Conservation (phyloP, 164 flowering plant species). For the Kalanchoe fedtschenkoi region DNA sequence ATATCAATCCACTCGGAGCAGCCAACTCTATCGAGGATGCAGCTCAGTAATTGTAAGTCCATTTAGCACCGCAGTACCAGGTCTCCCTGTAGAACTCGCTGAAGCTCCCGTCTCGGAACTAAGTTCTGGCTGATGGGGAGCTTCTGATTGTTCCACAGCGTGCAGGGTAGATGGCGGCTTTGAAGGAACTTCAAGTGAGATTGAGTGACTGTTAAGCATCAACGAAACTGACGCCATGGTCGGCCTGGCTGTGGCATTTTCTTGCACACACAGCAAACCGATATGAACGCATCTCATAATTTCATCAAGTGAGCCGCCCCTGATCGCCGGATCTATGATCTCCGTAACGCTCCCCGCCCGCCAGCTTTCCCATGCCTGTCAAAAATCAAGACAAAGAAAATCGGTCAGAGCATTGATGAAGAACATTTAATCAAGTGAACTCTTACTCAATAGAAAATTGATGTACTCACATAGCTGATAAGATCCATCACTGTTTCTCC, state of each 20-base stretch:
- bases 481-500: background rate
- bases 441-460: no score
- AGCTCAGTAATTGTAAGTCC: conserved; percentile 5
- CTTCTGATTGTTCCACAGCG: background rate
- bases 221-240: conserved; percentile 21
- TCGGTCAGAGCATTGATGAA: no score
- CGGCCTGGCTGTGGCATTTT: conserved; percentile 19
- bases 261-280: conserved; percentile 30
- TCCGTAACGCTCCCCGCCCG: conserved; percentile 11
- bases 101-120: background rate
- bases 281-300: conserved; percentile 24
- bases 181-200: conserved; percentile 14
- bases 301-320: conserved; percentile 7
- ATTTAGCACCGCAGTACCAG: background rate
- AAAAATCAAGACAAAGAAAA: no score
- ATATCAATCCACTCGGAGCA: no score
- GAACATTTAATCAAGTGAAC: no score
- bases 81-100: background rate
- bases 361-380: conserved; percentile 29
- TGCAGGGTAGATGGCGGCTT: conserved; percentile 14
- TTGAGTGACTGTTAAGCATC: conserved; percentile 17
- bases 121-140: background rate
- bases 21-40: conserved; percentile 6
- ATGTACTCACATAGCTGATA: background rate
- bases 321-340: conserved; percentile 16